phyloP scores from a whole-genome alignment of 1,284 basidiomycete species.

The Austroboletus novae-zelandiae region DNA sequence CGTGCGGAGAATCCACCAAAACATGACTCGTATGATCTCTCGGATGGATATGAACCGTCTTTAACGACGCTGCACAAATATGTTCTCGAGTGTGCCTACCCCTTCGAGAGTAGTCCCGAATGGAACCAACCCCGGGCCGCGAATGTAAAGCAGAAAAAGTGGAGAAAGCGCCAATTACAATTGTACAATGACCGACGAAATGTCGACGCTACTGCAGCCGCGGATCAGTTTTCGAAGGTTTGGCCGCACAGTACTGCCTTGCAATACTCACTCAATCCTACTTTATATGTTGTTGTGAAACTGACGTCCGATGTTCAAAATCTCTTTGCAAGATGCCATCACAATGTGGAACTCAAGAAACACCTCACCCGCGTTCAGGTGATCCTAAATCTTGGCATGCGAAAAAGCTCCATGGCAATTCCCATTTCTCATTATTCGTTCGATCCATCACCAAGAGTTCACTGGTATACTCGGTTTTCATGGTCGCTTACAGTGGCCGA shows the following conservation, averaged over 20 bases:
- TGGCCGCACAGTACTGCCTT: constrained; percentile 14
- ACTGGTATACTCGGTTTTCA: not conserved
- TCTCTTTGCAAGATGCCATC: constrained; percentile 14
- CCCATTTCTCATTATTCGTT: constrained; percentile 14
- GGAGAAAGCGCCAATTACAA: not conserved
- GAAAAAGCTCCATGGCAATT: not conserved
- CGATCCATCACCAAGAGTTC: not conserved
- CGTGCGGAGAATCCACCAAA: constrained; percentile 10
- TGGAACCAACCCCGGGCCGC: not conserved
- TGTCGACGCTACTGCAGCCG: not conserved
- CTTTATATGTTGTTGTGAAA: not conserved
- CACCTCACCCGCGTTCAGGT: constrained; percentile 17
- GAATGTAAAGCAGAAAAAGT: not conserved
- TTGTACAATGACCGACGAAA: constrained; percentile 5
- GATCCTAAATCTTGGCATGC: not conserved
- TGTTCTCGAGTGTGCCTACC: constrained; percentile 2
- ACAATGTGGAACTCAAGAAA: constrained; percentile 10
- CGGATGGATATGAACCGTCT: constrained; percentile 9
- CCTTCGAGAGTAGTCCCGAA: constrained; percentile 15
- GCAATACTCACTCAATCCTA: not conserved
- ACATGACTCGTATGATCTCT: constrained; percentile 10
- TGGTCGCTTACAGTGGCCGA: constrained; percentile 1
- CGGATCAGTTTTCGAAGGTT: not conserved
- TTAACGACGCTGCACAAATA: not conserved
- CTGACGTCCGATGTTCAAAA: not conserved